Evolutionary conservation across 495 filamentous ascomycete genomes (phyloP), one percentile per base, ranked within the genome.

Genomic region (Pyrenopolyporus hunteri): DNA sequence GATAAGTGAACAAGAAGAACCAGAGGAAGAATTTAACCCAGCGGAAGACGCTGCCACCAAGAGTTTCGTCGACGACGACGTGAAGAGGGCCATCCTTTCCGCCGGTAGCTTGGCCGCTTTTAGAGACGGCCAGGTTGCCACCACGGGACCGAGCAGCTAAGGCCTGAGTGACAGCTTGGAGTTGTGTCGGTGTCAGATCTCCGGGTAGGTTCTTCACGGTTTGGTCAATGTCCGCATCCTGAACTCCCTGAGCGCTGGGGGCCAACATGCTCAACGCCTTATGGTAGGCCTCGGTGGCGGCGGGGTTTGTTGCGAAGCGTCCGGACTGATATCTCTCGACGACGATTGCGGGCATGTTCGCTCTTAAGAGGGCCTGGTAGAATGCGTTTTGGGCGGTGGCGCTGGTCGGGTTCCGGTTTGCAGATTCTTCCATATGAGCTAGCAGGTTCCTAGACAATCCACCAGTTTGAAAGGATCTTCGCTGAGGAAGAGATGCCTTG

Each of bases 1-100:
- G 71, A 59, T 95, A 98, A 5, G 82, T 81, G 69, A 89, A 76
- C 28, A 97, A 79, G 39, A 78, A 83, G 59, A 96, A 96, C 72
- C 83, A 87, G 13, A 92, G 66, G 14, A 95, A 40, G 64, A 96
- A 95, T 66, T 90, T 95, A 69, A 92, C 77, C 93, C 91, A 97
- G 69, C 91, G 89, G 73, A 97, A 95, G 44, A 96, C 78, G 4
- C 79, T 80, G 58, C 84, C 85, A 46, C 90, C 85, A 29, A 89
- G 77, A 11, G 90, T 89, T 68, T 98, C 93, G 59, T 97, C 93
- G n/a, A 98, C 91, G 14, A 98, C 91, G 14, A 98, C 94, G 69
- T 98, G 90, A 29, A 98, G 79, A 10, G 93, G 94, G 36, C 85
- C 83, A 29, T 86, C 85, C 74, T 92, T 93, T 2, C 79, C 86